Base-by-base conservation (phyloP, 305 asterid species). In the Salvia sclarea region DNA sequence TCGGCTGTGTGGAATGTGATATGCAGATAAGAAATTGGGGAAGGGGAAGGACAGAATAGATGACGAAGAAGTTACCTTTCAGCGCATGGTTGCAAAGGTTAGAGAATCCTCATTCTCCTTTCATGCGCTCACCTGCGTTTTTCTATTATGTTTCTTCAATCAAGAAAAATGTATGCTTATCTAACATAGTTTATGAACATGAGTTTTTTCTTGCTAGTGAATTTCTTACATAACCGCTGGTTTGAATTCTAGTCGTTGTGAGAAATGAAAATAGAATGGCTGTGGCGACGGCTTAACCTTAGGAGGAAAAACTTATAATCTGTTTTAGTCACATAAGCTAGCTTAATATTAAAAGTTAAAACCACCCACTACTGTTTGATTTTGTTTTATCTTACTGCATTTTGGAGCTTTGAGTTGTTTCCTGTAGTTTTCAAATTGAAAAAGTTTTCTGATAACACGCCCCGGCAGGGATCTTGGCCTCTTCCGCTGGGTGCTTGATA, bases 31-130 rank as follows among this genome's bases (percentile, higher is more conserved):
- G 61, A 93, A 88, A 71, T 79, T 43, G 81, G 96, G 95, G 49
- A 93, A 88, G 81, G 97, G 95, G 22, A 93, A 88, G 77, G 98
- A 93, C 71, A 82, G 81, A 75, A 76, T 90, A 50, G 96, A 93
- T 62, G 96, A 93, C 38, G 94, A 88, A 81, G 98, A 90, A 74
- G 61, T 88, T 61, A 91, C 98, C 64, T 93, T 93, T 76, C 98
- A 88, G 79, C 96, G 97, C 59, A 93, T 93, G 96, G 98, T 93
- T 49, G 82, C 98, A 80, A 93, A 93, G 98, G 97, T 93, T 90
- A 90, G 88, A 80, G 84, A 84, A 72, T 85, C 83, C 82, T 70
- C 81, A 69, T 77, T 76, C 79, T 74, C 84, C 76, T 24, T 37
- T 22, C 41, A 3, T 45, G 48, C 45, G 9, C 59, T 28, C 5